Percentiles rank a stretch among this genome's conserved stretches.
Conservation (phyloP, 2,329 filamentous ascomycete genomes). For the Paraphaeosphaeria sporulosa region DNA sequence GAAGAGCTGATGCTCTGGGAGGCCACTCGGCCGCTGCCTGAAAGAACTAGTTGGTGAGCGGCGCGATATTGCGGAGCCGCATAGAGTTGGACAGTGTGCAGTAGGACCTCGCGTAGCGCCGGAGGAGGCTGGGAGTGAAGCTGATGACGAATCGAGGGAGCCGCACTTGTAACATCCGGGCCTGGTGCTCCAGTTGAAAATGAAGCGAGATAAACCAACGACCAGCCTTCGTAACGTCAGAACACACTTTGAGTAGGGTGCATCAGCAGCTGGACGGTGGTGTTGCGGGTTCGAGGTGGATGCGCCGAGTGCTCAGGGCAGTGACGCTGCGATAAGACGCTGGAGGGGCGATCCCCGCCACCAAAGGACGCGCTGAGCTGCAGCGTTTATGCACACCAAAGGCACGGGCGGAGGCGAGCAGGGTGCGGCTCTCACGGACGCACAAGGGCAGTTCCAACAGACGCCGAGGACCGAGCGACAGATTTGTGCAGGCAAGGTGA, state of each 20-base stretch:
- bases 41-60: not conserved
- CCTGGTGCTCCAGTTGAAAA: constrained; percentile 25
- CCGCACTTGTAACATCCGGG: constrained; percentile 47
- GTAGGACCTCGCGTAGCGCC: constrained; percentile 13
- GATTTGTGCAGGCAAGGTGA: constrained; percentile 27
- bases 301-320: constrained; percentile 24
- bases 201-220: constrained; percentile 6
- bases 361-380: constrained; percentile 22
- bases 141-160: constrained; percentile 44
- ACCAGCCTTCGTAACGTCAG: not conserved
- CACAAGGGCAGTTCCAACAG: constrained; percentile 31
- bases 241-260: not conserved
- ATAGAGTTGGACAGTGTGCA: not conserved
- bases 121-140: constrained; percentile 47
- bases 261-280: not conserved
- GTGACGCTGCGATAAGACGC: constrained; percentile 38
- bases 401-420: constrained; percentile 37
- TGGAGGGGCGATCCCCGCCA: constrained; percentile 36
- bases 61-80: constrained; percentile 3
- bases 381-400: constrained; percentile 35
- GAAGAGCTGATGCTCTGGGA: constrained; percentile 19
- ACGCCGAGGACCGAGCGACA: constrained; percentile 24
- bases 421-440: constrained; percentile 36
- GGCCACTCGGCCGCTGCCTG: constrained; percentile 22
- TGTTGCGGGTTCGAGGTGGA: constrained; percentile 13